phyloP scores from a whole-genome alignment of 768 basidiomycete genomes.

The Lanmaoa pseudosensibilis region DNA sequence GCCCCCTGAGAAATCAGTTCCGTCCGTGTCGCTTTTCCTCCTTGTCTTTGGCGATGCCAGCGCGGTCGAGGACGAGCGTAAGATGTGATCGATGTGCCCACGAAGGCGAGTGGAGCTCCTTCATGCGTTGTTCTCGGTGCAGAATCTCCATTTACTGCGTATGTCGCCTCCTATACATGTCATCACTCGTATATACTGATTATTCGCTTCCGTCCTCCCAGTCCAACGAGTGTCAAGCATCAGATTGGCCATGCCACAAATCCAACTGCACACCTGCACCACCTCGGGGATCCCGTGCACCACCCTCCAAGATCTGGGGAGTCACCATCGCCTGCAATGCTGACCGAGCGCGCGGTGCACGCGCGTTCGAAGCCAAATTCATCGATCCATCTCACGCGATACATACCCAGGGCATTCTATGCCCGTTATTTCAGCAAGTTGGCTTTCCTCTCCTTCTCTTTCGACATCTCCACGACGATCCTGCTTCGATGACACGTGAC shows the following conservation, averaged over 20 bases:
- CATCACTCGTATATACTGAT: not conserved
- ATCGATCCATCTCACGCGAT: slow-evolving; percentile 27
- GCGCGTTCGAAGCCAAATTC: slow-evolving; percentile 20
- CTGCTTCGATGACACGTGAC: slow-evolving; percentile 20
- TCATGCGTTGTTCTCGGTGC: slow-evolving; percentile 30
- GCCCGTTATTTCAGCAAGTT: slow-evolving; percentile 28
- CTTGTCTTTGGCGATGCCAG: not conserved
- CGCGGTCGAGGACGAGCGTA: not conserved
- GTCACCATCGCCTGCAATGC: slow-evolving; percentile 26
- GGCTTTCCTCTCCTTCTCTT: slow-evolving; percentile 32
- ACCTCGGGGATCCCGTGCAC: not conserved
- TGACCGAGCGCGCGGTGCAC: slow-evolving; percentile 25
- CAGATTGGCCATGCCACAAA: slow-evolving; percentile 27
- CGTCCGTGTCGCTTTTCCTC: not conserved
- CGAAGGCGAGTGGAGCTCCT: slow-evolving; percentile 14
- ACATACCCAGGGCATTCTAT: slow-evolving; percentile 23
- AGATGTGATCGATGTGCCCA: slow-evolving; percentile 16
- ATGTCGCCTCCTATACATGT: not conserved
- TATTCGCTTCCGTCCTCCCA: not conserved
- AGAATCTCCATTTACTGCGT: slow-evolving; percentile 28
- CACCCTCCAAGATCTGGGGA: slow-evolving; percentile 12
- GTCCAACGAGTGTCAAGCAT: slow-evolving; percentile 27
- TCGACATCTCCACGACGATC: slow-evolving; percentile 25
- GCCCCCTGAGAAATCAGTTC: not conserved
- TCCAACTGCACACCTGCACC: slow-evolving; percentile 7